phyloP scores from a whole-genome alignment of 768 basidiomycete genomes.

The Termitomyces sp. region DNA sequence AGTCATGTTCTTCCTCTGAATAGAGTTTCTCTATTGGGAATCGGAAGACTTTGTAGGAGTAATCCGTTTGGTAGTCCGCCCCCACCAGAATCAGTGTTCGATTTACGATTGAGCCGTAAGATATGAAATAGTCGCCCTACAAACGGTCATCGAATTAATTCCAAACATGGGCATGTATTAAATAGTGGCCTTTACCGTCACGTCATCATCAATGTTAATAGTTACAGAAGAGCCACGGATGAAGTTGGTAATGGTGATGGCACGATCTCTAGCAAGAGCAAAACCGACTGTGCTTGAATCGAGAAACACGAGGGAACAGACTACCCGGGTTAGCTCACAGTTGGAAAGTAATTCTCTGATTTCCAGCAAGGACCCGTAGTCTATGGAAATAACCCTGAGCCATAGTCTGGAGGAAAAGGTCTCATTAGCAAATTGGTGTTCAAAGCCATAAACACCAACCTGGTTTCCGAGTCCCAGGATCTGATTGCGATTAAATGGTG shows the following conservation, averaged over 20 bases:
- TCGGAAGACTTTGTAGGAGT: neutral
- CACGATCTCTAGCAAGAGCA: neutral
- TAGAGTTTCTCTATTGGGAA: neutral
- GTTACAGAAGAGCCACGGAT: neutral
- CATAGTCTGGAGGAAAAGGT: neutral
- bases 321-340: too few species aligned
- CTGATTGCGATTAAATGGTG: too few species aligned
- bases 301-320: conserved; percentile 5
- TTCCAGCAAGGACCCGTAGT: neutral
- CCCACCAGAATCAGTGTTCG: neutral
- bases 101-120: neutral
- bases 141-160: neutral
- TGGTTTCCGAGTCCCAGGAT: too few species aligned
- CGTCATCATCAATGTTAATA: neutral
- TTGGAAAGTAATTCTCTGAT: neutral
- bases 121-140: neutral
- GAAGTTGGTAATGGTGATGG: conserved; percentile 1
- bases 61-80: too few species aligned
- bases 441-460: too few species aligned
- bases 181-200: neutral
- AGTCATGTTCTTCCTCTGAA: neutral
- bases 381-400: neutral
- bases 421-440: too few species aligned
- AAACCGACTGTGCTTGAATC: neutral
- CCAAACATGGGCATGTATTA: neutral